Evolutionary conservation across 306 rosid genomes (phyloP).

Genomic region (Sicyos baderoa): DNA sequence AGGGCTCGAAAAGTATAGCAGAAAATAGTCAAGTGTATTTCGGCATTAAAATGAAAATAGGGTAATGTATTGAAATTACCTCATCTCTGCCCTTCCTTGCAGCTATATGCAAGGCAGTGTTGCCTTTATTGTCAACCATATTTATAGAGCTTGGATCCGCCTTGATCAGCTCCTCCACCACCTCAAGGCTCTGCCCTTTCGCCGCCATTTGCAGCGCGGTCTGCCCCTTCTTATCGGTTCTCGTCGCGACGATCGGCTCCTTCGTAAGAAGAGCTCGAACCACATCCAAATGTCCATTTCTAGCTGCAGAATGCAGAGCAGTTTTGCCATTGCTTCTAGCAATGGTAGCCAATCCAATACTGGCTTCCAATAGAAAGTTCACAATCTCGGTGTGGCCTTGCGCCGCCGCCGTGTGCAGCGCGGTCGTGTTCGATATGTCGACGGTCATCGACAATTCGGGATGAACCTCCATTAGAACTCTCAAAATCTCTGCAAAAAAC

Average conservation of each 20-base stretch:
- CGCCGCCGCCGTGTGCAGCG: conserved; percentile 88
- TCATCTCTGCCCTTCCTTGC: conserved; percentile 68
- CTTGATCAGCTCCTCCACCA: conserved; percentile 58
- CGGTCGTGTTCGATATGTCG: conserved; percentile 86
- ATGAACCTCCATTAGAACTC: conserved; percentile 66
- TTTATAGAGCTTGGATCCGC: conserved; percentile 50
- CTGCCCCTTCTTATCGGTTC: conserved; percentile 88
- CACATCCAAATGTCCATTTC: conserved; percentile 80
- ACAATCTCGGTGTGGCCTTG: conserved; percentile 79
- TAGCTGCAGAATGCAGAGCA: conserved; percentile 83
- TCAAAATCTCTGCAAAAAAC: conserved; percentile 65
- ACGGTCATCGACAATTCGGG: conserved; percentile 85
- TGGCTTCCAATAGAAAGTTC: conserved; percentile 55
- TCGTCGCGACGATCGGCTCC: conserved; percentile 47
- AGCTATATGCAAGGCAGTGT: conserved; percentile 77
- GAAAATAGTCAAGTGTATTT: too few species aligned
- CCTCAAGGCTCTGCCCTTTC: conserved; percentile 73
- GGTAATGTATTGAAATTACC: conserved; percentile 30
- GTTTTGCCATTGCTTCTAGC: conserved; percentile 93
- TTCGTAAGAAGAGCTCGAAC: conserved; percentile 46
- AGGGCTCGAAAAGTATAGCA: neutral
- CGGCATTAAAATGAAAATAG: neutral
- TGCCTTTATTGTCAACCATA: conserved; percentile 73
- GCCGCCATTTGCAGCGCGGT: conserved; percentile 97
- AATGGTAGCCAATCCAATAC: conserved; percentile 73